Percentiles rank a stretch among this genome's conserved stretches.
Evolutionary conservation across 257 asterid species (phyloP).

Genomic region (Solanum etuberosum): DNA sequence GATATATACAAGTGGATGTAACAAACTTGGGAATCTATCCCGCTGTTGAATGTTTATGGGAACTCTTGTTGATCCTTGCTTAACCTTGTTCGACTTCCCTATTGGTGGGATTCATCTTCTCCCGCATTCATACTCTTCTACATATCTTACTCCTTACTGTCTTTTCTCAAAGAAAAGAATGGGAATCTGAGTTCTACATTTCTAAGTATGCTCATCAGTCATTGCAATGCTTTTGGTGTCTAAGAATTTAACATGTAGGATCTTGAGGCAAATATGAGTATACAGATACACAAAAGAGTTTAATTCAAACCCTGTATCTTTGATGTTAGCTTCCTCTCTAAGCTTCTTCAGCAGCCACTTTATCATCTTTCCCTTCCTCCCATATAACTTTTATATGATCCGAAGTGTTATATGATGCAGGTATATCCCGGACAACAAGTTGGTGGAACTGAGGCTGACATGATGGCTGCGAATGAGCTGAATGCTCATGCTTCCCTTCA

Average conservation of each 20-base stretch:
- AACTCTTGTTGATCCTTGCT: background rate
- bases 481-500: slow-evolving; percentile 81
- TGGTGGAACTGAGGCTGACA: slow-evolving; percentile 81
- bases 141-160: background rate
- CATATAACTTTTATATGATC: background rate
- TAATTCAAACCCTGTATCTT: background rate
- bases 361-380: background rate
- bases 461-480: slow-evolving; percentile 95
- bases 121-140: background rate
- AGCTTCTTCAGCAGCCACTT: background rate
- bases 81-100: background rate
- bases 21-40: background rate
- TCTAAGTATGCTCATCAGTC: background rate
- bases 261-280: background rate
- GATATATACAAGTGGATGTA: background rate
- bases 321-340: background rate
- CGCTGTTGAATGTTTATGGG: background rate
- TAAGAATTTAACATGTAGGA: background rate
- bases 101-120: background rate
- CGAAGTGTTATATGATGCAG: slow-evolving; percentile 26
- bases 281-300: background rate
- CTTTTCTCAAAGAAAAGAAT: background rate
- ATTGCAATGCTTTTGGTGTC: background rate
- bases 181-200: background rate
- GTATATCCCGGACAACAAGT: slow-evolving; percentile 94